Base-by-base conservation (phyloP, 345 rosid genomes). In the Lagerstroemia speciosa region DNA sequence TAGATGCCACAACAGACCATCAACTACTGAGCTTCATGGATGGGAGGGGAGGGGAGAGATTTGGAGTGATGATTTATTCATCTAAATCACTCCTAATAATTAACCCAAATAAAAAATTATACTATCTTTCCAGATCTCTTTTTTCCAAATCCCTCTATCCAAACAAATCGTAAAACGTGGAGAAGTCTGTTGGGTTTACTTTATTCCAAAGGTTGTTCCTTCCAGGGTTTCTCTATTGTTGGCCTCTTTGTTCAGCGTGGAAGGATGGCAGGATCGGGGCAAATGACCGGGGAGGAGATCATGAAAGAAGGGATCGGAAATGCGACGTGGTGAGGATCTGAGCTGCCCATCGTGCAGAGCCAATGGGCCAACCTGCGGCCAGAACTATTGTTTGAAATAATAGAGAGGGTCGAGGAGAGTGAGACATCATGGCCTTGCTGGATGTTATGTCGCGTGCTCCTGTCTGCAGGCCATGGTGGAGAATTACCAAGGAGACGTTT, bases 351-450 rank as follows among this genome's bases (percentile, higher is more conserved):
- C 58, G 81, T 79, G 6, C 94, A 87, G 78, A 79, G 98, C 69
- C 89, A 72, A 17, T 93, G 98, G 98, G 96, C 92, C 19, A 83
- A 90, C 77, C 68, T 93, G 27, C 98, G 96, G 0, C 87, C 92
- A 0, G 98, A 93, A 70, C 77, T 93, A 80, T 91, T 93, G 16
- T 76, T 80, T 69, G 98, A 93, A 72, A 93, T 93, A 41, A 77
- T 93, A 57, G 75, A 74, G 69, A 89, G 96, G 78, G 83, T 93
- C 17, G 98, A 93, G 82, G 91, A 89, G 83, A 93, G 86, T 61
- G 98, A 93, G 81, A 79, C 86, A 4, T 34, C 81, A n/a, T 93
- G 98, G 98, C 96, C 98, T 30, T 85, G 94, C 91, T 16, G n/a
- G 86, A 71, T 12, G 92, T 93, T 26, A 86, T 93, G 71, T 79